These are phyloP conservation scores for Cucurbita maxima DNA, from an alignment of 306 rosid genomes.

Conservation along the genomic window DNA sequence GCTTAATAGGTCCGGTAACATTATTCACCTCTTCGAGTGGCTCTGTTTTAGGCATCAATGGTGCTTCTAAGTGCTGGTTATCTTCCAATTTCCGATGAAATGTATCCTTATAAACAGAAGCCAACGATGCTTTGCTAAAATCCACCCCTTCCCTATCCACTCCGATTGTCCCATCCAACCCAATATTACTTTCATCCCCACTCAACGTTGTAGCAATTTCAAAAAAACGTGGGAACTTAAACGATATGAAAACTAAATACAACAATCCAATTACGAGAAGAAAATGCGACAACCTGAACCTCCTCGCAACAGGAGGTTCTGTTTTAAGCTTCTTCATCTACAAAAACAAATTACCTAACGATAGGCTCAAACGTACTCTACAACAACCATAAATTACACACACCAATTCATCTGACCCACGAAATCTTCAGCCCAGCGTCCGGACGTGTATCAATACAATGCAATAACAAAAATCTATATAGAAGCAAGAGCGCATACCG, in stretches of 20 bases:
- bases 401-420: conserved; percentile 4
- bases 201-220: conserved; percentile 50
- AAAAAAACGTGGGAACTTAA: conserved; percentile 57
- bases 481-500: background rate
- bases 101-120: conserved; percentile 58
- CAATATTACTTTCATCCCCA: conserved; percentile 43
- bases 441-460: background rate
- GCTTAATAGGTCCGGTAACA: conserved; percentile 23
- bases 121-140: conserved; percentile 43
- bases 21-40: conserved; percentile 43
- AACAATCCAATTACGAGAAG: conserved; percentile 50
- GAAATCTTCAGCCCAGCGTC: background rate
- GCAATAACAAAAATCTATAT: background rate
- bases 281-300: conserved; percentile 60
- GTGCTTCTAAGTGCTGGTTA: conserved; percentile 41
- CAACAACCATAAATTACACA: conserved; percentile 21
- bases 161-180: conserved; percentile 26
- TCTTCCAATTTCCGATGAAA: conserved; percentile 65
- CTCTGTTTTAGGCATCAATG: conserved; percentile 49
- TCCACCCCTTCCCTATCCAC: conserved; percentile 33
- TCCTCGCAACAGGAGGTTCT: conserved; percentile 53
- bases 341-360: background rate
- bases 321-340: conserved; percentile 62
- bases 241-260: conserved; percentile 63
- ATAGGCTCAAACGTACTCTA: conserved; percentile 13